phyloP scores from a whole-genome alignment of 2,329 filamentous ascomycete species.

The Diaporthe caulivora region DNA sequence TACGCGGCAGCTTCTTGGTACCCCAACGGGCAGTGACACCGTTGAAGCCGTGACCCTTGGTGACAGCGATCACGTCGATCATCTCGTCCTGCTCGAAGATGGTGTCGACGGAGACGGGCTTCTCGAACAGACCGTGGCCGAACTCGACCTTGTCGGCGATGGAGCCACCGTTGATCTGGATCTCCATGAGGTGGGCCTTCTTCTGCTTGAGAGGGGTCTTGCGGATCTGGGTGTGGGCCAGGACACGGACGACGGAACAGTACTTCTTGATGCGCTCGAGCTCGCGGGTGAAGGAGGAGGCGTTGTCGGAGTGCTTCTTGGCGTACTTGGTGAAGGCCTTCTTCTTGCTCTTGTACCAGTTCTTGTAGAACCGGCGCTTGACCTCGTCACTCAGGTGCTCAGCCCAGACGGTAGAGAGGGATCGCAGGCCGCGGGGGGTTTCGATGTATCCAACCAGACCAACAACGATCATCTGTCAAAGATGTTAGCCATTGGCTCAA shows the following conservation, averaged over 20 bases:
- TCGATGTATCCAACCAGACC: conserved; percentile 99
- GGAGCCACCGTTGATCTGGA: conserved; percentile 99
- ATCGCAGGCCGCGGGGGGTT: conserved; percentile 98
- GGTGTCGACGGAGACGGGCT: conserved; percentile 91
- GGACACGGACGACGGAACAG: conserved; percentile 98
- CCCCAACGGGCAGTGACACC: conserved; percentile 99
- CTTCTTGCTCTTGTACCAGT: conserved; percentile 99
- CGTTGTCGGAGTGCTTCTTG: conserved; percentile 99
- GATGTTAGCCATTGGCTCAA: conserved; percentile 80
- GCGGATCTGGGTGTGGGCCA: conserved; percentile 99
- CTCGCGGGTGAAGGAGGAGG: conserved; percentile 92
- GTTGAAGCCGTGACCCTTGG: conserved; percentile 98
- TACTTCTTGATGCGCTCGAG: conserved; percentile 99
- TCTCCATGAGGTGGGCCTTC: conserved; percentile 99
- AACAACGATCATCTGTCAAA: conserved; percentile 95
- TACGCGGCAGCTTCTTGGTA: conserved; percentile 99
- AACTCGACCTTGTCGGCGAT: conserved; percentile 97
- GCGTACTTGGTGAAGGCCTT: conserved; percentile 99
- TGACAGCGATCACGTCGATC: conserved; percentile 99
- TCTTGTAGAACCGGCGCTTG: conserved; percentile 99
- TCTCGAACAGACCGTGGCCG: conserved; percentile 97
- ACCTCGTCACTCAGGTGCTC: conserved; percentile 99
- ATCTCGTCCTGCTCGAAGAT: conserved; percentile 99
- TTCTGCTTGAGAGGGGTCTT: conserved; percentile 99
- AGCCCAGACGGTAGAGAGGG: conserved; percentile 99